Percentiles rank a stretch among this genome's conserved stretches.
These are phyloP conservation scores for Boletus subcaerulescens DNA, from an alignment of 768 basidiomycete genomes.

Conservation along the genomic window DNA sequence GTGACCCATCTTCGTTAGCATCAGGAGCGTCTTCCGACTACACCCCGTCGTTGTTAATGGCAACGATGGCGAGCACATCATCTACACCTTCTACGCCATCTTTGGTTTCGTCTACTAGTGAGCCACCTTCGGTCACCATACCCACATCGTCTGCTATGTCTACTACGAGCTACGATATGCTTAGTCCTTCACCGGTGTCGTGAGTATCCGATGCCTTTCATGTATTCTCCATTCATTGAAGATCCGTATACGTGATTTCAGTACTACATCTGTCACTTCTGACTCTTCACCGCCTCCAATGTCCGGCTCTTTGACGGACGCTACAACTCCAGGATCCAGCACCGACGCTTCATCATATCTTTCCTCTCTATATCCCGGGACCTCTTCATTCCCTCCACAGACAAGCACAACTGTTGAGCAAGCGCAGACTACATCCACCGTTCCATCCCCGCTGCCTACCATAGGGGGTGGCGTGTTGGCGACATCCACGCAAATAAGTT, in stretches of 20 bases:
- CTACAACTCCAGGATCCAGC: background rate
- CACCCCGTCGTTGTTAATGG: background rate
- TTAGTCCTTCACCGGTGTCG: background rate
- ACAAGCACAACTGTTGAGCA: constrained; percentile 40
- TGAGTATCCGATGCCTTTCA: background rate
- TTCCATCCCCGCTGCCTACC: constrained; percentile 38
- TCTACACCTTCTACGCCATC: background rate
- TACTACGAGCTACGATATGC: background rate
- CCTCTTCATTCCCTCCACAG: constrained; percentile 16
- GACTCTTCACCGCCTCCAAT: background rate
- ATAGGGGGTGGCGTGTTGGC: constrained; percentile 38
- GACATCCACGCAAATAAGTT: constrained; percentile 43
- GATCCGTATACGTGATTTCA: background rate
- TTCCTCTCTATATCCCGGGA: background rate
- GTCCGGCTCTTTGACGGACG: background rate
- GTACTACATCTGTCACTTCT: background rate
- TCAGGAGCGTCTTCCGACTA: background rate
- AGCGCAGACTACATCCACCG: constrained; percentile 42
- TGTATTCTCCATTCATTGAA: background rate
- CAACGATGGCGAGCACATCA: background rate
- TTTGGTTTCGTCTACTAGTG: background rate
- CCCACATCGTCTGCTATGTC: background rate
- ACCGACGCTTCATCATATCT: background rate
- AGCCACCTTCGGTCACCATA: no score
- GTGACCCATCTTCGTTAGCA: background rate